Evolutionary conservation across 306 rosid genomes (phyloP).

Genomic region (Carpinus fangiana): DNA sequence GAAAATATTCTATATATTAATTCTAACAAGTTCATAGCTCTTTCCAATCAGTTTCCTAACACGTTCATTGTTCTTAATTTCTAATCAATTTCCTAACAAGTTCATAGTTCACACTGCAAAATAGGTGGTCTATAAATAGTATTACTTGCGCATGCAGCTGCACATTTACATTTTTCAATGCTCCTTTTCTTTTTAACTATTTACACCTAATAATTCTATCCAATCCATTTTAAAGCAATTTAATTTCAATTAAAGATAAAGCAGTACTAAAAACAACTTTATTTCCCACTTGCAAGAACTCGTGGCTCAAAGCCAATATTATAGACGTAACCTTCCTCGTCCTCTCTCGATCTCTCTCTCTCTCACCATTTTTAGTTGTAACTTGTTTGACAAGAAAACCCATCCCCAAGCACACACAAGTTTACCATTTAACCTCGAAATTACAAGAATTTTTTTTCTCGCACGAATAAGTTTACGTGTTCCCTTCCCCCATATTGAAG

Average conservation of each 20-base stretch:
- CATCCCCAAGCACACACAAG: constrained; percentile 17
- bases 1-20: too few relatives aligned
- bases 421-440: constrained; percentile 30
- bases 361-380: constrained; percentile 7
- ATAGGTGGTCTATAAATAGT: not conserved
- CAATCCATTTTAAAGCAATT: constrained; percentile 6
- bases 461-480: too few relatives aligned
- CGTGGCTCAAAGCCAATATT: constrained; percentile 22
- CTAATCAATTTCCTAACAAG: too few relatives aligned
- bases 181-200: constrained; percentile 4
- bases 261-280: constrained; percentile 28
- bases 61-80: too few relatives aligned
- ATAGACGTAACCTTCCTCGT: constrained; percentile 34
- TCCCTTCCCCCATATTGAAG: too few relatives aligned
- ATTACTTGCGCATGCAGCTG: not conserved
- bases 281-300: constrained; percentile 25
- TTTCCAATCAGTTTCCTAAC: too few relatives aligned
- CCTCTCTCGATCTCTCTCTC: constrained; percentile 7
- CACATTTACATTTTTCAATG: not conserved
- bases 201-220: not conserved
- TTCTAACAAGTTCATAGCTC: too few relatives aligned
- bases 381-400: constrained; percentile 37
- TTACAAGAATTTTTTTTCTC: constrained; percentile 5
- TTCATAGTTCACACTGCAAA: too few relatives aligned
- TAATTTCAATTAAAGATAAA: constrained; percentile 32